A percentile compares a stretch with the other conserved stretches of the same genome.
Evolutionary conservation across 2,329 filamentous ascomycete genomes (phyloP).

Genomic region (Aspergillus hiratsukae): DNA sequence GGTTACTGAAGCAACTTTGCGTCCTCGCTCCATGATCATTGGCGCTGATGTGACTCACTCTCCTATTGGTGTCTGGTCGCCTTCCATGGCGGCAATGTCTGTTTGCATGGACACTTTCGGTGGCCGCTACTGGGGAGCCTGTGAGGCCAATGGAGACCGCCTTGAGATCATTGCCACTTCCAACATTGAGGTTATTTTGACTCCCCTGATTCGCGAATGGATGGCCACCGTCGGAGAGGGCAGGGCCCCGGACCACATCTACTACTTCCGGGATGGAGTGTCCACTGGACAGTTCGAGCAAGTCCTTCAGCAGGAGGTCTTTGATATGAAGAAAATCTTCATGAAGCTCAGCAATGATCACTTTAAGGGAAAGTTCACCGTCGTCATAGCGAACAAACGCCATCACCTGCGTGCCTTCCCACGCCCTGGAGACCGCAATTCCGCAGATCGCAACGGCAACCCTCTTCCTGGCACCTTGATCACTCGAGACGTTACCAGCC

Average conservation of each 20-base stretch:
- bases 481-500: constrained; percentile 84
- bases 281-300: constrained; percentile 79
- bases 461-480: constrained; percentile 81
- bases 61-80: constrained; percentile 59
- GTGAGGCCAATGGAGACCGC: constrained; percentile 77
- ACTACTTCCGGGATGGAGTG: constrained; percentile 92
- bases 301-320: constrained; percentile 74
- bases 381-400: constrained; percentile 85
- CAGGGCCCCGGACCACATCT: constrained; percentile 65
- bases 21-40: constrained; percentile 67
- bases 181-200: constrained; percentile 65
- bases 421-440: constrained; percentile 43
- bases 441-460: constrained; percentile 72
- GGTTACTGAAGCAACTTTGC: constrained; percentile 35
- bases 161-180: constrained; percentile 69
- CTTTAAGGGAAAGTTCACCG: constrained; percentile 66
- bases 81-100: constrained; percentile 84
- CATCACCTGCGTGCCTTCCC: constrained; percentile 95
- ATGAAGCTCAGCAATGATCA: constrained; percentile 30
- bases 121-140: constrained; percentile 71
- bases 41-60: constrained; percentile 89
- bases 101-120: constrained; percentile 69
- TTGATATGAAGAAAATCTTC: constrained; percentile 62
- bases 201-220: constrained; percentile 63
- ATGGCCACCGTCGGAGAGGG: constrained; percentile 50